Percentiles rank a stretch among this genome's conserved stretches.
These are phyloP conservation scores for Xylaria sp. DNA, from an alignment of 2,329 filamentous ascomycete genomes.

Conservation along the genomic window DNA sequence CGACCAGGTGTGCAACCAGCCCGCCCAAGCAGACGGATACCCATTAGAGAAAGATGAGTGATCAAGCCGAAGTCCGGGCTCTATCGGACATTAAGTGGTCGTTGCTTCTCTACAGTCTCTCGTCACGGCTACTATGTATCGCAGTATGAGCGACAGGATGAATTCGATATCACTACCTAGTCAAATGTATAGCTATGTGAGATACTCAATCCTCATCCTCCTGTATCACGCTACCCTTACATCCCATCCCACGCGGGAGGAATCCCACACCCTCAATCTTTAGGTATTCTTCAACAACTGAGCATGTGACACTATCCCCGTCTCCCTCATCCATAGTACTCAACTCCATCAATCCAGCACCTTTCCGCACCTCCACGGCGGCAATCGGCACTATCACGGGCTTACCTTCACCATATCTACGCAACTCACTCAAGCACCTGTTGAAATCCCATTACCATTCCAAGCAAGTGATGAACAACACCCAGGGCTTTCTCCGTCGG, in stretches of 20 bases:
- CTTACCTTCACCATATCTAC: background rate
- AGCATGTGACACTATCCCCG: constrained; percentile 19
- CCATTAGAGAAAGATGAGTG: constrained; percentile 1
- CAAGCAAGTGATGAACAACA: background rate
- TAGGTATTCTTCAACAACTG: constrained; percentile 7
- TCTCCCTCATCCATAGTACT: background rate
- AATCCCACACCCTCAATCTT: too few relatives aligned
- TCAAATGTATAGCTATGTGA: background rate
- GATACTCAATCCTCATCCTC: background rate
- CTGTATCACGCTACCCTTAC: constrained; percentile 2
- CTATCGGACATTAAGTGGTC: constrained; percentile 6
- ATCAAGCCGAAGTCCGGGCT: constrained; percentile 12
- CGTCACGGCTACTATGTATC: background rate
- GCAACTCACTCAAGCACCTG: background rate
- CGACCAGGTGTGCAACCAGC: background rate
- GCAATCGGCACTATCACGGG: background rate
- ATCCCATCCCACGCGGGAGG: background rate
- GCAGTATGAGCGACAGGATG: background rate
- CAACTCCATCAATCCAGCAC: background rate
- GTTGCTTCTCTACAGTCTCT: constrained; percentile 24
- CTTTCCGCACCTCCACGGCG: constrained; percentile 12
- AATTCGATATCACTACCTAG: background rate
- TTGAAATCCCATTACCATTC: background rate
- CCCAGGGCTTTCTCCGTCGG: background rate
- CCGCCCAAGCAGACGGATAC: background rate